Evolutionary conservation across 169 alveolate genomes (phyloP).

Genomic region (Cryptosporidium ubiquitum): DNA sequence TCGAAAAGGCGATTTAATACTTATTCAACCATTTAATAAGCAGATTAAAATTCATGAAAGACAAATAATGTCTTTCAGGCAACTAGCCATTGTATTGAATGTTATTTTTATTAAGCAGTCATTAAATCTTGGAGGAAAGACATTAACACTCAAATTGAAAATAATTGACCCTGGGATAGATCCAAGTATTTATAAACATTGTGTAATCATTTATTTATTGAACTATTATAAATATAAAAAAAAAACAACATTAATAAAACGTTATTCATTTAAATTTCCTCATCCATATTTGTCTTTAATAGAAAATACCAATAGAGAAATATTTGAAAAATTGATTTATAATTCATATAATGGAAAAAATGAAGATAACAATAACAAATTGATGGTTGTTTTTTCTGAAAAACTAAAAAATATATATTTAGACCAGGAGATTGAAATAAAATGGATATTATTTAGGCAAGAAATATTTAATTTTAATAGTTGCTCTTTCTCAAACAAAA

Average conservation of each 20-base stretch:
- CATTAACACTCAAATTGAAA: slow-evolving; percentile 6
- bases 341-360: background rate
- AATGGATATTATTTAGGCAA: background rate
- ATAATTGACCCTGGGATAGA: slow-evolving; percentile 34
- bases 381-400: background rate
- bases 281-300: background rate
- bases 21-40: slow-evolving; percentile 22
- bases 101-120: background rate
- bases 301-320: slow-evolving; percentile 1
- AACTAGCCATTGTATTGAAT: slow-evolving; percentile 8
- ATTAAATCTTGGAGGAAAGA: background rate
- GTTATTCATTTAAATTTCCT: background rate
- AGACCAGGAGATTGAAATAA: background rate
- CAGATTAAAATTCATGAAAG: background rate
- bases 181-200: slow-evolving; percentile 33
- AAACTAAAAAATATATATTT: background rate
- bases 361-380: background rate
- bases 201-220: background rate
- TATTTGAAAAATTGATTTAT: background rate
- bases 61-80: slow-evolving; percentile 32
- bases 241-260: slow-evolving; percentile 8
- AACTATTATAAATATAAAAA: background rate
- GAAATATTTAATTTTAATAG: background rate
- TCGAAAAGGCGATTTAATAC: slow-evolving; percentile 8
- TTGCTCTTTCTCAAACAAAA: background rate